A percentile compares a stretch with the other conserved stretches of the same genome.
These are phyloP conservation scores for Aspergillus wentii DNA, from an alignment of 495 filamentous ascomycete genomes.

Conservation along the genomic window DNA sequence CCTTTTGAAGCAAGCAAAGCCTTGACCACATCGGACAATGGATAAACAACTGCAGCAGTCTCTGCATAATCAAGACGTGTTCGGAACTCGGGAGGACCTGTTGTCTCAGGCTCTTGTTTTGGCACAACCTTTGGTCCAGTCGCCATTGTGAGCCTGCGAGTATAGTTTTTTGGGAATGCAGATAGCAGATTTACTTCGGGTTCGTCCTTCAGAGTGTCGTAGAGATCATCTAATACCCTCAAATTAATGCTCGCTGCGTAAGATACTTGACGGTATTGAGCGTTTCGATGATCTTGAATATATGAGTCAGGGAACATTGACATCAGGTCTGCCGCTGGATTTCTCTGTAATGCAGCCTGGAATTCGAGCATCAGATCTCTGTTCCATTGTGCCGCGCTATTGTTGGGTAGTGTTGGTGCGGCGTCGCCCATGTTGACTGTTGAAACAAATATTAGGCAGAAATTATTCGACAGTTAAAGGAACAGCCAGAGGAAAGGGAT, in stretches of 20 bases:
- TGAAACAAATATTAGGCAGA: no score
- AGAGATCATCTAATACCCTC: constrained; percentile 6
- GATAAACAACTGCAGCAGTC: constrained; percentile 10
- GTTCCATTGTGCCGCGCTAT: constrained; percentile 14
- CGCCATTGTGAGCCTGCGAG: constrained; percentile 11
- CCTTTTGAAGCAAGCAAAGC: constrained; percentile 9
- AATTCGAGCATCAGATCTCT: constrained; percentile 13
- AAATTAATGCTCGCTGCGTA: constrained; percentile 10
- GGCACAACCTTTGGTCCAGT: constrained; percentile 9
- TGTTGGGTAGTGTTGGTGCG: no score
- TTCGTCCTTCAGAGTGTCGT: constrained; percentile 5
- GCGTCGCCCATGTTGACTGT: no score
- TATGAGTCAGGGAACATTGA: constrained; percentile 13
- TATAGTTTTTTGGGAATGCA: constrained; percentile 10
- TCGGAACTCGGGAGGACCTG: constrained; percentile 10
- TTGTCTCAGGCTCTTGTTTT: no score
- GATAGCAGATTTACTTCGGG: constrained; percentile 16
- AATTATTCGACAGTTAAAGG: no score
- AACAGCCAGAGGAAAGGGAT: no score
- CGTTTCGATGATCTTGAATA: constrained; percentile 8
- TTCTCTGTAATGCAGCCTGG: constrained; percentile 10
- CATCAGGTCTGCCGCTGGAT: constrained; percentile 14
- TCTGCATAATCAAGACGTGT: constrained; percentile 6
- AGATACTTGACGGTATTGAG: constrained; percentile 6
- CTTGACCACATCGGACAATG: constrained; percentile 11